Percentiles rank a stretch among this genome's conserved stretches.
phyloP scores from a whole-genome alignment of 805 yeast species.

The Teunomyces pallodes region DNA sequence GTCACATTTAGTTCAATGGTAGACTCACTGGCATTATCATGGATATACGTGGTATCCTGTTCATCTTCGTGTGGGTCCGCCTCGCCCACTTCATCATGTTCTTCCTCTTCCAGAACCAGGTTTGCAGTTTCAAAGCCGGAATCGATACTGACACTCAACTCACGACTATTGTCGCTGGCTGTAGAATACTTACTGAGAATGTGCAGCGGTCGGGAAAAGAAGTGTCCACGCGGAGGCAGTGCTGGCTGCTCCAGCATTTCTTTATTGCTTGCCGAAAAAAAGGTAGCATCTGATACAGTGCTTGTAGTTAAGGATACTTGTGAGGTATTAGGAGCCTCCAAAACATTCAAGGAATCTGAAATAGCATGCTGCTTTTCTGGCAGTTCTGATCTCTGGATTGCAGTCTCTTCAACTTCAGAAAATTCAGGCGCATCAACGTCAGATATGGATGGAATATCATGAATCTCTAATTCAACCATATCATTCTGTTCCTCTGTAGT shows the following conservation, averaged over 20 bases:
- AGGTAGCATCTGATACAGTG: slow-evolving; percentile 8
- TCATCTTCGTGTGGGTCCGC: background rate
- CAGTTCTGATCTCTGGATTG: too few relatives aligned
- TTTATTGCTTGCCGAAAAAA: slow-evolving; percentile 13
- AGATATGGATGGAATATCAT: too few relatives aligned
- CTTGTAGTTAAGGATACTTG: background rate
- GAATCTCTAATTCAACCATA: too few relatives aligned
- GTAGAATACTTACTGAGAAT: slow-evolving; percentile 19
- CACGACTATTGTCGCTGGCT: slow-evolving; percentile 3
- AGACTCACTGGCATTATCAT: slow-evolving; percentile 4
- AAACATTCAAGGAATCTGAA: background rate
- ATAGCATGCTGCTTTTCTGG: too few relatives aligned
- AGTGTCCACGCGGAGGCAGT: slow-evolving; percentile 9
- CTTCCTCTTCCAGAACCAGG: background rate
- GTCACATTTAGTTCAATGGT: slow-evolving; percentile 2
- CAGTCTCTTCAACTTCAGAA: background rate
- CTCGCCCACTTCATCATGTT: background rate
- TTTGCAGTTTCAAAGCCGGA: background rate
- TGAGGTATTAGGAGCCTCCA: background rate
- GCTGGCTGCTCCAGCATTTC: background rate
- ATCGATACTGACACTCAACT: slow-evolving; percentile 20
- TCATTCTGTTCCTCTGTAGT: too few relatives aligned
- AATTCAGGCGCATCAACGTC: background rate
- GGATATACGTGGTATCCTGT: background rate
- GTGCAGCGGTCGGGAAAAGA: slow-evolving; percentile 24